Evolutionary conservation across 2,329 filamentous ascomycete genomes (phyloP), one percentile per base, ranked within the genome.

Genomic region (Fusarium mangiferae): DNA sequence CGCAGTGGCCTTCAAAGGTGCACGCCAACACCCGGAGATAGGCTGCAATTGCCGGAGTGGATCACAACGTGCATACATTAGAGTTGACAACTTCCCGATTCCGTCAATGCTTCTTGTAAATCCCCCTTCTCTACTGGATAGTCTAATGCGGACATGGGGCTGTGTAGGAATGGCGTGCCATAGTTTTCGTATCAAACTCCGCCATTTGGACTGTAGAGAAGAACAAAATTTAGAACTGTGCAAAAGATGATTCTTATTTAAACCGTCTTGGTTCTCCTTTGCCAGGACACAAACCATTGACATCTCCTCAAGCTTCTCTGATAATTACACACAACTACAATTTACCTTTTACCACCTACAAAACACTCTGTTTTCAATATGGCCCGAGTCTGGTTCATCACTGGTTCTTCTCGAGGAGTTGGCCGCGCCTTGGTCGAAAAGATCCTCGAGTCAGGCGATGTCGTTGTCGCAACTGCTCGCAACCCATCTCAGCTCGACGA

Each of bases 321-420:
- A 24, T 5, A 39, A 15, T 12, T 30, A 30, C 20, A 39, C 6
- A 51, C 1, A 4, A 28, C 7, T 26, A 5, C 8, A 36, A 18
- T 4, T 6, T 3, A 20, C 15, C 18, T 22, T 26, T 13, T 5
- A 49, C 11, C 11, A n/a, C 11, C 24, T 9, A 6, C 6, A 7
- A 7, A 14, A 13, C 18, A 20, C 6, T 11, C 14, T 17, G 14
- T 5, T 13, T 39, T 15, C 41, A 46, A 59, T 7, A 81, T 81
- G 79, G 10, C 75, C 3, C 76, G 78, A 80, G 78, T 83, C 42
- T 87, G 85, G 84, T 81, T 87, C 52, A 80, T 88, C 20, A 88
- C 86, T 17, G 87, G 86, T 44, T 83, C 81, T 51, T 84, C 85
- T 20, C 84, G 84, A 13, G 87, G 87, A 18, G 82, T 88, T 42